Conservation (phyloP, 345 rosid genomes). For the Brassica juncea region DNA sequence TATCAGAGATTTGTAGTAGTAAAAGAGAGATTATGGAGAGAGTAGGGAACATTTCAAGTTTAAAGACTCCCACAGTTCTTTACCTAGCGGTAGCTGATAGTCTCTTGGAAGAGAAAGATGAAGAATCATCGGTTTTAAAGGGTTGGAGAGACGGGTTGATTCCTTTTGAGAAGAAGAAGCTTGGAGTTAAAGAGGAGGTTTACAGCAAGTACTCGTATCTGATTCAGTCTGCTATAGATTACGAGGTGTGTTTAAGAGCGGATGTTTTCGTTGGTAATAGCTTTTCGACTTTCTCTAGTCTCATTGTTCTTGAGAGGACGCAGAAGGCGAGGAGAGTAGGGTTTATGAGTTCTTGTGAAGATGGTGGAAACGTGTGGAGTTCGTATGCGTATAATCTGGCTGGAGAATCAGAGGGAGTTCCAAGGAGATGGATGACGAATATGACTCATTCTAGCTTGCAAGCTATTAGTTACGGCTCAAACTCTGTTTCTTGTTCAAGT, state of each 20-base stretch:
- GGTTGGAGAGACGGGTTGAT: constrained; percentile 80
- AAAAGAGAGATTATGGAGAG: constrained; percentile 72
- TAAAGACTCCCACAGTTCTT: constrained; percentile 55
- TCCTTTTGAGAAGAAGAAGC: constrained; percentile 83
- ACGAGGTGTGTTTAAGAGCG: constrained; percentile 86
- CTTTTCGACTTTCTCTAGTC: constrained; percentile 95
- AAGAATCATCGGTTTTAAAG: constrained; percentile 60
- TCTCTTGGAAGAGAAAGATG: constrained; percentile 54
- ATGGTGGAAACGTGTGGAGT: constrained; percentile 64
- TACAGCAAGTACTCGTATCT: constrained; percentile 82
- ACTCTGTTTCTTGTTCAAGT: constrained; percentile 62
- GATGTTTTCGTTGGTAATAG: constrained; percentile 93
- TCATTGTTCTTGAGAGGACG: constrained; percentile 82
- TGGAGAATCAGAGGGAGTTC: constrained; percentile 58
- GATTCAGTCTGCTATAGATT: constrained; percentile 92
- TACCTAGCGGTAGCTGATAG: constrained; percentile 89
- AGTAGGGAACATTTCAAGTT: constrained; percentile 63
- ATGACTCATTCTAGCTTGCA: constrained; percentile 76
- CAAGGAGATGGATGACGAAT: constrained; percentile 84
- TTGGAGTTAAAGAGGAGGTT: constrained; percentile 65
- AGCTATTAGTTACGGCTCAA: constrained; percentile 88
- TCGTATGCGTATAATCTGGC: constrained; percentile 80
- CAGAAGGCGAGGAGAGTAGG: constrained; percentile 75
- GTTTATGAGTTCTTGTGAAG: constrained; percentile 51
- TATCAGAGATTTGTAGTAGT: constrained; percentile 83